Evolutionary conservation across 1,139 yeast genomes (phyloP).

Genomic region (Torulaspora pretoriensis): DNA sequence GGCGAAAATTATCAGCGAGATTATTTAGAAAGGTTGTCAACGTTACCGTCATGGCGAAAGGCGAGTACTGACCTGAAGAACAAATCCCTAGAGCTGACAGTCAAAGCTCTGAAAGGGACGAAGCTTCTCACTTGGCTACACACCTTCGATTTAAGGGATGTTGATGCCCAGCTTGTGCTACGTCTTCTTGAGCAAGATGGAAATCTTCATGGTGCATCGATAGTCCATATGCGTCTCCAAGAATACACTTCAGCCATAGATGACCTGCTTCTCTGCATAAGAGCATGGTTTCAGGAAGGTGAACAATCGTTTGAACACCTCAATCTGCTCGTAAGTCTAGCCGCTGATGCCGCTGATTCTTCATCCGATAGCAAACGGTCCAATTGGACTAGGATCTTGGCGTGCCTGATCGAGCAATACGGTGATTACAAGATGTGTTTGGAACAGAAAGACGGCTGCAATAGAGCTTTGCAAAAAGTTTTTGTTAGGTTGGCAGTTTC

Average conservation of each 20-base stretch:
- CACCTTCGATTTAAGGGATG: constrained; percentile 14
- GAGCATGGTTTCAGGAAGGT: constrained; percentile 15
- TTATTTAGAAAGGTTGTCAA: constrained; percentile 24
- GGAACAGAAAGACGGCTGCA: constrained; percentile 13
- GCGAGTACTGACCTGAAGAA: constrained; percentile 13
- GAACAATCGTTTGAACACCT: constrained; percentile 6
- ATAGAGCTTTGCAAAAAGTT: constrained; percentile 21
- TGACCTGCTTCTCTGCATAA: constrained; percentile 17
- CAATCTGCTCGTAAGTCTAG: constrained; percentile 14
- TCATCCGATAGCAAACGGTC: constrained; percentile 11
- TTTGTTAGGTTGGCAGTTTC: constrained; percentile 25
- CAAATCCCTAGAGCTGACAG: constrained; percentile 19
- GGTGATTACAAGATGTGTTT: constrained; percentile 4
- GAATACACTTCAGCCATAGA: constrained; percentile 20
- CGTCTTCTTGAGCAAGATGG: constrained; percentile 7
- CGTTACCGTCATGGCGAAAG: constrained; percentile 1
- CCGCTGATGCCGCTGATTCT: constrained; percentile 17
- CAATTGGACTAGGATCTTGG: constrained; percentile 27
- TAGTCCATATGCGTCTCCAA: constrained; percentile 19
- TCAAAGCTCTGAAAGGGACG: constrained; percentile 12
- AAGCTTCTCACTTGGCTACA: constrained; percentile 21
- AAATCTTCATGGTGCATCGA: constrained; percentile 21
- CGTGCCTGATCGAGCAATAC: constrained; percentile 21
- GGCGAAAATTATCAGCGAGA: constrained; percentile 13
- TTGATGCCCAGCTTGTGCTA: constrained; percentile 15